Evolutionary conservation across 805 yeast species (phyloP).

Genomic region (Wickerhamomyces sydowiorum): DNA sequence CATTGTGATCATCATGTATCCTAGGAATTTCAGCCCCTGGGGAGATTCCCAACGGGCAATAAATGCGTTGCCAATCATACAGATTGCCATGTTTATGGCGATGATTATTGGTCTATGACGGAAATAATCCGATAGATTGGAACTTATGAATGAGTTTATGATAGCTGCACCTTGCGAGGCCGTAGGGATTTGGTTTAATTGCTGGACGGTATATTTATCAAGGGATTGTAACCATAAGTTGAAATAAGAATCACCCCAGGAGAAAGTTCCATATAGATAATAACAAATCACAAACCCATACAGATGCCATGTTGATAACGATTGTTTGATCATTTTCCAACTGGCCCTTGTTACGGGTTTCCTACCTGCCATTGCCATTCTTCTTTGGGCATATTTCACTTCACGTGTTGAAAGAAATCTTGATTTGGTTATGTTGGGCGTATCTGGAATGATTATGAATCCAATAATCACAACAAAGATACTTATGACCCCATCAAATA

Average conservation of each 20-base stretch:
- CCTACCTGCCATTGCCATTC: conserved; percentile 11
- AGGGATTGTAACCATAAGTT: conserved; percentile 25
- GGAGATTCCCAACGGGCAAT: conserved; percentile 21
- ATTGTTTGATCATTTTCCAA: conserved; percentile 3
- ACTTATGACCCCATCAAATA: conserved; percentile 27
- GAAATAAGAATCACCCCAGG: conserved; percentile 20
- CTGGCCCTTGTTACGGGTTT: conserved; percentile 5
- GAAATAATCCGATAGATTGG: conserved; percentile 25
- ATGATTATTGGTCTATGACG: conserved; percentile 25
- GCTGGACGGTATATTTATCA: conserved; percentile 19
- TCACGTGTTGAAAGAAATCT: conserved; percentile 5
- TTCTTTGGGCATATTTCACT: conserved; percentile 5
- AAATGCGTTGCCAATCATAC: conserved; percentile 18
- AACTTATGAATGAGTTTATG: conserved; percentile 20
- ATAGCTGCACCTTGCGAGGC: conserved; percentile 27
- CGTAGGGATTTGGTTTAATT: conserved; percentile 28
- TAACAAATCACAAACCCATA: conserved; percentile 9
- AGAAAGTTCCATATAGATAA: conserved; percentile 10
- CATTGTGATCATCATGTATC: conserved; percentile 15
- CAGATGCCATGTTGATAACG: conserved; percentile 10
- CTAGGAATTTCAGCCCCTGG: conserved; percentile 9
- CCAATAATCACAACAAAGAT: conserved; percentile 32
- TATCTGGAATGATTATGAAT: conserved; percentile 40
- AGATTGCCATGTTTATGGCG: conserved; percentile 14
- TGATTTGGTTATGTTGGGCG: conserved; percentile 14